Evolutionary conservation across 805 yeast species (phyloP), one percentile per base, ranked within the genome.

Genomic region (Myxozyma sirexii): DNA sequence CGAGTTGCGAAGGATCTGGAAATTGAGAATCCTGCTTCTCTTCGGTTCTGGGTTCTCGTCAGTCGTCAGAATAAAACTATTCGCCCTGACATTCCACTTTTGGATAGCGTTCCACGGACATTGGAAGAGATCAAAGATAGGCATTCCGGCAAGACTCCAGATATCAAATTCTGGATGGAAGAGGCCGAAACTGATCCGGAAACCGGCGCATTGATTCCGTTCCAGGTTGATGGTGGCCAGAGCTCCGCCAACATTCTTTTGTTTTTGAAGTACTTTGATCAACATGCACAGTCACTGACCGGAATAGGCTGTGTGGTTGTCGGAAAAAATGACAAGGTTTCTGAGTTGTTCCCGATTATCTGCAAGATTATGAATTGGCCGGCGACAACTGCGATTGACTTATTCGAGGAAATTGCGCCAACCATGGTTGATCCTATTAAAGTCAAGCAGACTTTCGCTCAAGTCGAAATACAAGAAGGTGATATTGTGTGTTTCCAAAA

Each of bases 61-160:
- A 83, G 81, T 67, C 79, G 97, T 50, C 82, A 85, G 64, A 89
- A 90, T 71, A 82, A 80, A 62, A 88, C 97, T 0, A 74, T 82
- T 50, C 80, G 97, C 65, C 82, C 90, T 0, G 85, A 82, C 59
- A 60, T 73, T 4, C 77, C 77, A 2, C 63, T 84, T 5, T 54
- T 60, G 10, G 67, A 68, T 4, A 68, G 66, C 47, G 29, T 57
- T n/a, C 49, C 56, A 17, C 45, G 46, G 1, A 52, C 72, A 12
- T 53, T 88, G 21, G 85, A 80, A 38, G 81, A 81, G 43, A 77
- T 85, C 1, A 80, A 81, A 47, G 76, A 76, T 29, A 77, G 76
- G 58, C 74, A 75, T 59, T 80, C 80, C 66, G 78, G 76, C 62
- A 78, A 82, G 71, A 72, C 79, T 69, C 75, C 80, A 59, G 79